Evolutionary conservation across 495 filamentous ascomycete genomes (phyloP).

Genomic region (Neurospora terricola): DNA sequence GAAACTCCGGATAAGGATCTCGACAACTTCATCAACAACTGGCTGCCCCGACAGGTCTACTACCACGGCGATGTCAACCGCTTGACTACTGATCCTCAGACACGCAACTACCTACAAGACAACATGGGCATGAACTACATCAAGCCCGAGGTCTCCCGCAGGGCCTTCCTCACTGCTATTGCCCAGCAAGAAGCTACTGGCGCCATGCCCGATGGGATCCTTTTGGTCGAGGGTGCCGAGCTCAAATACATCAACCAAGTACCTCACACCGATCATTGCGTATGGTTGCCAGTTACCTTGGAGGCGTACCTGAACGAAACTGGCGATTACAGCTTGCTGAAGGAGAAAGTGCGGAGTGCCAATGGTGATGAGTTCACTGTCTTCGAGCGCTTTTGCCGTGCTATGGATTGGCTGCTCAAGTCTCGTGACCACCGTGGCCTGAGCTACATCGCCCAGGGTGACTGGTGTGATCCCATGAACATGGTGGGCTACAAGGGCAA

Average conservation of each 20-base stretch:
- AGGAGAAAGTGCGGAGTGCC: slow-evolving; percentile 29
- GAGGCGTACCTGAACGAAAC: slow-evolving; percentile 46
- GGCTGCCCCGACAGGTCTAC: slow-evolving; percentile 46
- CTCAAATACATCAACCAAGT: slow-evolving; percentile 52
- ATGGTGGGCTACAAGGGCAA: slow-evolving; percentile 49
- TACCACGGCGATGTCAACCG: slow-evolving; percentile 50
- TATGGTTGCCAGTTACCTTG: slow-evolving; percentile 44
- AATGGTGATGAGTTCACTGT: slow-evolving; percentile 38
- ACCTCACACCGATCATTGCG: slow-evolving; percentile 49
- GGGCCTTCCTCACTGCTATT: slow-evolving; percentile 37
- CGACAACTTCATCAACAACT: slow-evolving; percentile 50
- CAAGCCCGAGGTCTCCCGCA: slow-evolving; percentile 37
- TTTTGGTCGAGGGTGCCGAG: slow-evolving; percentile 42
- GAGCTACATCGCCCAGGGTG: slow-evolving; percentile 47
- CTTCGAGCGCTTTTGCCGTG: slow-evolving; percentile 42
- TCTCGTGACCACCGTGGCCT: slow-evolving; percentile 42
- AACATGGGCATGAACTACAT: slow-evolving; percentile 54
- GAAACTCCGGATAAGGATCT: slow-evolving; percentile 45
- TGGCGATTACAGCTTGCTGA: slow-evolving; percentile 39
- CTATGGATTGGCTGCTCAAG: slow-evolving; percentile 43
- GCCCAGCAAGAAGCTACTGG: slow-evolving; percentile 43
- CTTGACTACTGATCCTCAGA: slow-evolving; percentile 49
- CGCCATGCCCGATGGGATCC: slow-evolving; percentile 48
- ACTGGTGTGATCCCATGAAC: slow-evolving; percentile 52
- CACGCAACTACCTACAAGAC: slow-evolving; percentile 48